Conservation (phyloP, 2,329 filamentous ascomycete species). For the Fusarium zealandicum region DNA sequence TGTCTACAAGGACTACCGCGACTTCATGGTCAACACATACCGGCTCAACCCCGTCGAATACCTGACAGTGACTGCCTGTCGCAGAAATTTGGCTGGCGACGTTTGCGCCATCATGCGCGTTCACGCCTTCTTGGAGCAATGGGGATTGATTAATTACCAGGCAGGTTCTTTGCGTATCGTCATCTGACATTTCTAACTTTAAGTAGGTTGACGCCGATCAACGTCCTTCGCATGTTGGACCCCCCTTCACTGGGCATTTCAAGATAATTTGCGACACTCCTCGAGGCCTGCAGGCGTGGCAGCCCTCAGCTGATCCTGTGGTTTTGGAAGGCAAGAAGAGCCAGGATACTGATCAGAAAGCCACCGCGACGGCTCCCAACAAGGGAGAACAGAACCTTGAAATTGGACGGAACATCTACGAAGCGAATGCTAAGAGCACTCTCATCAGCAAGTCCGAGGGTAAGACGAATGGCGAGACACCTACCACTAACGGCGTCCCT, state of each 20-base stretch:
- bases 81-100: constrained; percentile 93
- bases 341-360: constrained; percentile 75
- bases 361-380: constrained; percentile 67
- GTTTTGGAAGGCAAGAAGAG: constrained; percentile 67
- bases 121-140: constrained; percentile 96
- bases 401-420: constrained; percentile 93
- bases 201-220: constrained; percentile 91
- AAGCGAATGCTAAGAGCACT: constrained; percentile 80
- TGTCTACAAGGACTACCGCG: constrained; percentile 98
- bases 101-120: constrained; percentile 99
- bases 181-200: constrained; percentile 41
- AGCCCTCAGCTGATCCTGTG: constrained; percentile 81
- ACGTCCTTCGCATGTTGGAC: constrained; percentile 91
- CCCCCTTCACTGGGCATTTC: constrained; percentile 97
- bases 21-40: constrained; percentile 99
- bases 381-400: constrained; percentile 92
- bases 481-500: constrained; percentile 69
- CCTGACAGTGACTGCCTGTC: constrained; percentile 93
- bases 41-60: constrained; percentile 95
- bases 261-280: constrained; percentile 95
- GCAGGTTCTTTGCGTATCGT: constrained; percentile 54
- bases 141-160: constrained; percentile 99
- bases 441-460: constrained; percentile 74
- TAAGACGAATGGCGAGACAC: constrained; percentile 78
- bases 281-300: constrained; percentile 91